Base-by-base conservation (phyloP, 148 eudicot species). In the Polygonum aviculare region DNA sequence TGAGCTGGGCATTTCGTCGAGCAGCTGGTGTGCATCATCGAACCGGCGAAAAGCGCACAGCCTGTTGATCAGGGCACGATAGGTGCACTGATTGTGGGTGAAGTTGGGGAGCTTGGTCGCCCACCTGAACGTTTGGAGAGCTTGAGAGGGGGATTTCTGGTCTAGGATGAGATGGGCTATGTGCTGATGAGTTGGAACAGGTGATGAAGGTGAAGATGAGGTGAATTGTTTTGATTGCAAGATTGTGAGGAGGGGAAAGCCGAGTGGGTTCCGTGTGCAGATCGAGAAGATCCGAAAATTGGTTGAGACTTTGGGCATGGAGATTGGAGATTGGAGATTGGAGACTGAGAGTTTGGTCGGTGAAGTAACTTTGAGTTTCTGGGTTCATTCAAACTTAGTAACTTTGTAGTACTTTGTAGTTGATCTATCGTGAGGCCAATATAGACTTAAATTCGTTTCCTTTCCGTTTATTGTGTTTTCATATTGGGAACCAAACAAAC, bases 1-100 rank as follows among this genome's bases (percentile, higher is more conserved):
- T 77, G 91, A 88, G 82, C 80, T 49, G n/a, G 93, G 90, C 90
- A 95, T 95, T 93, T 95, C 94, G 71, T 91, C 90, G 77, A 95
- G 91, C 88, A 93, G 52, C 7, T 87, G 77, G 39, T 84, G 76
- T 75, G 74, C 91, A 51, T 74, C 65, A 14, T 89, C 91, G 35
- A 95, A 95, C n/a, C 82, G 86, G 12, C 94, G 90, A 40, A 86
- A 93, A 83, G 50, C 9, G 38, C 99, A 95, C 10, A 95, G 85
- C 81, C 87, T 92, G 79, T 93, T 90, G 63, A 91, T 74, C 78
- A 93, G 70, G 41, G 89, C 97, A 70, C 97, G 79, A 83, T 89
- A 93, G 2, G 97, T 95, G 60, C 90, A 86, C 21, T 83, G 90
- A 55, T 78, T 84, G 82, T 93, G 99, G 54, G 85, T 79, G 80